These are phyloP conservation scores for Phytophthora fragariae DNA, from an alignment of 352 stramenopile genomes.

Conservation along the genomic window DNA sequence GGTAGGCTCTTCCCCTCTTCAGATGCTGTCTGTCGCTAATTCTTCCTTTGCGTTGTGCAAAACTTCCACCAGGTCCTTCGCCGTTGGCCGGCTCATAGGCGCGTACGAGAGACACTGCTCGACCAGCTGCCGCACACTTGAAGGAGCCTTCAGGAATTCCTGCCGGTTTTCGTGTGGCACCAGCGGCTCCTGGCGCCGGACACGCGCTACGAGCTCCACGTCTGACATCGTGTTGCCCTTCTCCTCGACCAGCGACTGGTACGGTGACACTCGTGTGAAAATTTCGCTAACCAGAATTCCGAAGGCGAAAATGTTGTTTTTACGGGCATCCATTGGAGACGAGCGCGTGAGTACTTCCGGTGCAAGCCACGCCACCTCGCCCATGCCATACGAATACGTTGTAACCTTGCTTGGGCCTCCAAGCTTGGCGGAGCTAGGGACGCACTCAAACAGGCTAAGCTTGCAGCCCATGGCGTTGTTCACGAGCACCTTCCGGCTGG, in stretches of 20 bases:
- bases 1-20: conserved; percentile 37
- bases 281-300: conserved; percentile 70
- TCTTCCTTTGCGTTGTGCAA: conserved; percentile 52
- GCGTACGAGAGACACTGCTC: conserved; percentile 58
- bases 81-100: conserved; percentile 58
- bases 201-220: conserved; percentile 51
- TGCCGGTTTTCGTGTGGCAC: conserved; percentile 54
- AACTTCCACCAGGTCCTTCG: conserved; percentile 56
- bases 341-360: conserved; percentile 62
- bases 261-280: conserved; percentile 58
- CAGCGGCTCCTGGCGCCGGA: conserved; percentile 44
- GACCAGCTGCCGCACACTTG: conserved; percentile 51
- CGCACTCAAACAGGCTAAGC: conserved; percentile 65
- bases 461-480: conserved; percentile 60
- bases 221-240: conserved; percentile 65
- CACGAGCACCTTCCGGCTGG: conserved; percentile 68
- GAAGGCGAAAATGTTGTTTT: conserved; percentile 74
- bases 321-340: conserved; percentile 52
- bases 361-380: conserved; percentile 58
- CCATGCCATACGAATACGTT: conserved; percentile 51
- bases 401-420: conserved; percentile 23
- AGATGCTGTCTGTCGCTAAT: conserved; percentile 39
- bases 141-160: conserved; percentile 50
- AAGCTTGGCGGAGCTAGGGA: conserved; percentile 47
- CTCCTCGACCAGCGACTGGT: conserved; percentile 52